Conservation (phyloP, 2,329 filamentous ascomycete genomes). For the Hypomyces rosellus region DNA sequence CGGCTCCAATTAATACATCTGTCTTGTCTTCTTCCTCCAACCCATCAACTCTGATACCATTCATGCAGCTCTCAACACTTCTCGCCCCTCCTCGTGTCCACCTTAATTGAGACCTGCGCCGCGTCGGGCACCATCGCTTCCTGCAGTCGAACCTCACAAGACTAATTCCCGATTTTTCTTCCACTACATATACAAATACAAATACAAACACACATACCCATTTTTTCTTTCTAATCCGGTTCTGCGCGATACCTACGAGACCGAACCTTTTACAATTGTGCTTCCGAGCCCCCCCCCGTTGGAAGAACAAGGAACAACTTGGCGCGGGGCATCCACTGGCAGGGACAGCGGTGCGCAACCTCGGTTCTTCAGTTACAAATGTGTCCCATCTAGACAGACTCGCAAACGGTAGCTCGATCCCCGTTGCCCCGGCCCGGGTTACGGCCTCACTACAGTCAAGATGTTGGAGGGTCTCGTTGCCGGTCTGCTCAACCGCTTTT, state of each 20-base stretch:
- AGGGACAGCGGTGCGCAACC: conserved; percentile 4
- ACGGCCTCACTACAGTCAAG: conserved; percentile 54
- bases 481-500: conserved; percentile 94
- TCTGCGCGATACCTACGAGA: not conserved
- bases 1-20: too few relatives aligned
- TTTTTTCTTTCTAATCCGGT: not conserved
- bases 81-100: not conserved
- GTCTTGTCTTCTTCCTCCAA: too few relatives aligned
- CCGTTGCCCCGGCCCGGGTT: conserved; percentile 58
- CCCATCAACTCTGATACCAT: too few relatives aligned
- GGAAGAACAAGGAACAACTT: not conserved
- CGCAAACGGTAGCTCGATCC: conserved; percentile 9
- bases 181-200: not conserved
- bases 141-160: not conserved
- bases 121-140: not conserved
- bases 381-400: conserved; percentile 13
- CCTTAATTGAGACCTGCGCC: not conserved
- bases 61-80: not conserved
- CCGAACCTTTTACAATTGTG: not conserved
- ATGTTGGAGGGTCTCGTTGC: conserved; percentile 98
- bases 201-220: not conserved
- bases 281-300: not conserved
- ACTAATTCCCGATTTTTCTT: not conserved
- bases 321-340: conserved; percentile 3
- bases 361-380: conserved; percentile 13